phyloP scores from a whole-genome alignment of 2,329 filamentous ascomycete species.

The Aspergillus intermedius region DNA sequence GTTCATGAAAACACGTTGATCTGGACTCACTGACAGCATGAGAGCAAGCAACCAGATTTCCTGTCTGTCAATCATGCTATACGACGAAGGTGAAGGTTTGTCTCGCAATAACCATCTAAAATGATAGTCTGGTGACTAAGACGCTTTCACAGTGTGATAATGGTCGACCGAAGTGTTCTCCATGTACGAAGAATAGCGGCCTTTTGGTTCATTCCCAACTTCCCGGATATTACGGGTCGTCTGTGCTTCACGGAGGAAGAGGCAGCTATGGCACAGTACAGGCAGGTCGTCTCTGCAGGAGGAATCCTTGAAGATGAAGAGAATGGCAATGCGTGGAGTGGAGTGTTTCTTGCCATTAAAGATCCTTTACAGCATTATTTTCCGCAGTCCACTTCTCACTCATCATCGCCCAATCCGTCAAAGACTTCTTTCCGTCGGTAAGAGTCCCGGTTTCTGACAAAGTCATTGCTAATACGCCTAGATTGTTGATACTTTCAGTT shows the following conservation, averaged over 20 bases:
- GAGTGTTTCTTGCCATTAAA: constrained; percentile 5
- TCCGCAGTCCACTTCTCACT: constrained; percentile 5
- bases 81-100: constrained; percentile 15
- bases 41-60: constrained; percentile 6
- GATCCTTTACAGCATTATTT: constrained; percentile 8
- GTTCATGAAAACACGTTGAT: too few relatives aligned
- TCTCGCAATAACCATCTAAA: background rate
- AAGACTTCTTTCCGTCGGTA: constrained; percentile 9
- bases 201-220: constrained; percentile 4
- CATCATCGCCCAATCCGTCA: constrained; percentile 8
- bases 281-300: constrained; percentile 5
- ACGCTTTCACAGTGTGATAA: constrained; percentile 21
- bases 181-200: constrained; percentile 16
- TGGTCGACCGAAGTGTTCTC: constrained; percentile 22
- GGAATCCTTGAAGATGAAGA: constrained; percentile 3
- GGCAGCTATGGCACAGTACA: constrained; percentile 6
- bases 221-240: constrained; percentile 4
- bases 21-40: too few relatives aligned
- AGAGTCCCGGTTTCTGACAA: background rate
- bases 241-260: constrained; percentile 5
- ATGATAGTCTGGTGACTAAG: background rate
- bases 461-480: background rate
- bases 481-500: constrained; percentile 7
- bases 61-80: constrained; percentile 17
- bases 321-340: constrained; percentile 1